Percentiles rank a stretch among this genome's conserved stretches.
Conservation (phyloP, 495 filamentous ascomycete species). For the Annulohypoxylon maeteangense region DNA sequence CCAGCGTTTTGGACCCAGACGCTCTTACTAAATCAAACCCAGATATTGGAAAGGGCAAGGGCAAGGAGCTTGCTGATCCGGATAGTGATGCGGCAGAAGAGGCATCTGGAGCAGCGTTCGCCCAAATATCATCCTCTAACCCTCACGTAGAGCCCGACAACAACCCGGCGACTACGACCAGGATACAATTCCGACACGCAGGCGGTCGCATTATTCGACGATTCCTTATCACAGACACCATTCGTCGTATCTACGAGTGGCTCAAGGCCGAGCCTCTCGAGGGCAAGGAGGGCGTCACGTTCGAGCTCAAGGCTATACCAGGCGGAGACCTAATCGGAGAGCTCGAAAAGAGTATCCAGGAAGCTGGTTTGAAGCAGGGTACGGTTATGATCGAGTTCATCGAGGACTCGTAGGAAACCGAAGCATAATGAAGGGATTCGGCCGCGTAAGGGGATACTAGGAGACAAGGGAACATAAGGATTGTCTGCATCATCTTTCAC, state of each 20-base stretch:
- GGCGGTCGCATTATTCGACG: conserved; percentile 83
- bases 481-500: conserved; percentile 11
- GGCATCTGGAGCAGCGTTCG: conserved; percentile 62
- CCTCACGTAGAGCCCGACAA: conserved; percentile 81
- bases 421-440: neutral
- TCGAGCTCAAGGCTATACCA: conserved; percentile 81
- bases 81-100: conserved; percentile 23
- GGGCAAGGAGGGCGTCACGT: conserved; percentile 78
- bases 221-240: conserved; percentile 82
- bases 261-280: conserved; percentile 84
- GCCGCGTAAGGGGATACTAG: neutral
- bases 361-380: conserved; percentile 88
- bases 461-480: neutral
- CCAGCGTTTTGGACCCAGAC: conserved; percentile 77
- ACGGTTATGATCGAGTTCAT: conserved; percentile 93
- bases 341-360: conserved; percentile 76
- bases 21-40: conserved; percentile 74
- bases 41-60: conserved; percentile 72
- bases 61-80: conserved; percentile 51
- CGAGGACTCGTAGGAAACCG: conserved; percentile 61
- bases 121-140: conserved; percentile 72
- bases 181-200: conserved; percentile 90
- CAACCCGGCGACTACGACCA: conserved; percentile 76
- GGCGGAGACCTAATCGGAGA: conserved; percentile 82
- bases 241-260: conserved; percentile 92